These are phyloP conservation scores for Solanum etuberosum DNA, from an alignment of 257 asterid species.

Conservation along the genomic window DNA sequence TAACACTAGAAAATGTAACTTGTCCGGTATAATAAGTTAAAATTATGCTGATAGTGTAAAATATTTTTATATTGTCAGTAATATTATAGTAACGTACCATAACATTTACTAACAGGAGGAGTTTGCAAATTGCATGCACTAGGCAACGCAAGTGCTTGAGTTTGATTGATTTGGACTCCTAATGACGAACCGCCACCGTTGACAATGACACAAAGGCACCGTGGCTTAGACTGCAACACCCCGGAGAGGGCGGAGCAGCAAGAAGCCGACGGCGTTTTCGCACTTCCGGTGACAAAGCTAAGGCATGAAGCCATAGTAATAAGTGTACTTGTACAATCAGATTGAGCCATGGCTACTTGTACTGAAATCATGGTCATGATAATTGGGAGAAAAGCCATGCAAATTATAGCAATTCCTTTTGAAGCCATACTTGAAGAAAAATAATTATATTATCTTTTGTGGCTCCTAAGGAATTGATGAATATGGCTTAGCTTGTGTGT, in stretches of 20 bases:
- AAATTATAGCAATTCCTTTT: conserved; percentile 7
- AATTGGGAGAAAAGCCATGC: background rate
- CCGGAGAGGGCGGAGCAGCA: conserved; percentile 57
- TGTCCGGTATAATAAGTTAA: background rate
- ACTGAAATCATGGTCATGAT: background rate
- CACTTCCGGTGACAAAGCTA: conserved; percentile 40
- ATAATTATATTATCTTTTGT: background rate
- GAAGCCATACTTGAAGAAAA: conserved; percentile 27
- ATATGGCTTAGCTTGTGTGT: background rate
- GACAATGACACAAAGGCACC: conserved; percentile 51
- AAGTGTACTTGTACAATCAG: conserved; percentile 38
- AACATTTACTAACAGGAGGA: conserved; percentile 48
- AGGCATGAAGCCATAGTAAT: conserved; percentile 64
- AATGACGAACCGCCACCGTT: conserved; percentile 35
- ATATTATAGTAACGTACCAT: conserved; percentile 23
- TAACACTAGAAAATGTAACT: background rate
- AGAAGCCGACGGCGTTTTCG: conserved; percentile 28
- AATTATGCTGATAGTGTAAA: background rate
- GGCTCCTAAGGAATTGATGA: background rate
- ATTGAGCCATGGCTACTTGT: conserved; percentile 27
- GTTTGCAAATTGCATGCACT: conserved; percentile 40
- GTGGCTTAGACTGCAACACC: conserved; percentile 47
- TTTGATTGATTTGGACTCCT: conserved; percentile 40
- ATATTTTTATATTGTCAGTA: background rate
- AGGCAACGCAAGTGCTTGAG: conserved; percentile 54